A percentile compares a stretch with the other conserved stretches of the same genome.
Evolutionary conservation across 306 rosid genomes (phyloP).

Genomic region (Cicer pinnatifidum): DNA sequence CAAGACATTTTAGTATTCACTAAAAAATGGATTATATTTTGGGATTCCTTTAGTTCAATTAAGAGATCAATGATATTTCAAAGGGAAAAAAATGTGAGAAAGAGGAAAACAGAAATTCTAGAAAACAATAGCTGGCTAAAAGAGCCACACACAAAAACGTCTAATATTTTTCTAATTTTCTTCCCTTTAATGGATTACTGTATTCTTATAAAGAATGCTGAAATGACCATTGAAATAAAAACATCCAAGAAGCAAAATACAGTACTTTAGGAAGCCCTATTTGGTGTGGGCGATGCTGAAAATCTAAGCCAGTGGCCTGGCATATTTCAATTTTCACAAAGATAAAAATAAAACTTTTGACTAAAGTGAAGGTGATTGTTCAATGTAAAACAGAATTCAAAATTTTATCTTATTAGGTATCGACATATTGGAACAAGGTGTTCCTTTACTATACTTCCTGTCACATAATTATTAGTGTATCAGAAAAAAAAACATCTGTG

Average conservation of each 20-base stretch:
- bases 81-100: background rate
- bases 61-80: constrained; percentile 13
- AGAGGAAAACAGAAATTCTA: background rate
- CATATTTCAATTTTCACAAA: background rate
- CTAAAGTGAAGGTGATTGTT: constrained; percentile 5
- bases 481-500: background rate
- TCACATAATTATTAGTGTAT: background rate
- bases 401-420: constrained; percentile 3
- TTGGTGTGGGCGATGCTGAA: constrained; percentile 18
- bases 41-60: constrained; percentile 15
- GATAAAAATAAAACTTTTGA: constrained; percentile 1
- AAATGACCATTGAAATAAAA: background rate
- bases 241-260: background rate
- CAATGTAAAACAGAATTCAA: constrained; percentile 14
- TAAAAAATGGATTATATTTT: constrained; percentile 16
- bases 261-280: constrained; percentile 6
- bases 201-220: constrained; percentile 5
- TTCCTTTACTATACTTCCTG: constrained; percentile 6
- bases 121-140: constrained; percentile 5
- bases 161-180: constrained; percentile 9
- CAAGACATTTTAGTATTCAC: constrained; percentile 28
- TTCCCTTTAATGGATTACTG: constrained; percentile 2
- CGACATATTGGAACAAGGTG: constrained; percentile 2
- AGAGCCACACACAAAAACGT: background rate
- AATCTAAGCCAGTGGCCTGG: background rate